Evolutionary conservation across 1,284 basidiomycete species (phyloP).

Genomic region (Ceratobasidium sp.): DNA sequence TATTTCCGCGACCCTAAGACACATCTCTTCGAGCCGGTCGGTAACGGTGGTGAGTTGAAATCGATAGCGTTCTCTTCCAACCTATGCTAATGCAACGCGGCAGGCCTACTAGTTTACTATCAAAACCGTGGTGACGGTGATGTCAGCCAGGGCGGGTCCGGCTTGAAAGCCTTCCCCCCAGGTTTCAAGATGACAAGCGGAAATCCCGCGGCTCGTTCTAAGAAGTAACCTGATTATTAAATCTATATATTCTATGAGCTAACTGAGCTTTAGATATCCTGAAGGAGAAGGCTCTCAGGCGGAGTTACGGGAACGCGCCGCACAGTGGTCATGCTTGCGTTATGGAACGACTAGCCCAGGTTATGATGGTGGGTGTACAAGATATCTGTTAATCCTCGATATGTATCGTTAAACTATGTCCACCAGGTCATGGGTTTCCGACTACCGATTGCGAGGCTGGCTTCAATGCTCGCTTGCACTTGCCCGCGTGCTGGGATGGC

Average conservation of each 20-base stretch:
- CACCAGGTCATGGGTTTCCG: conserved; percentile 56
- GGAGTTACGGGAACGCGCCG: conserved; percentile 60
- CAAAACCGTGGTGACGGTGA: conserved; percentile 34
- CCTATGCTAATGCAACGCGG: not conserved
- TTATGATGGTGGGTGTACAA: conserved; percentile 51
- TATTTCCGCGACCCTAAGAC: conserved; percentile 45
- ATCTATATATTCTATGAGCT: not conserved
- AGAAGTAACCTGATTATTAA: conserved; percentile 6
- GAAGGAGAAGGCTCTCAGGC: conserved; percentile 32
- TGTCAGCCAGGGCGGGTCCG: conserved; percentile 20
- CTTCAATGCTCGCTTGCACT: conserved; percentile 54
- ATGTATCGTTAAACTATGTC: not conserved
- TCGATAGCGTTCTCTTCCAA: too few relatives aligned
- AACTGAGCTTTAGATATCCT: not conserved
- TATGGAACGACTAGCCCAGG: conserved; percentile 53
- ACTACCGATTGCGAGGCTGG: conserved; percentile 62
- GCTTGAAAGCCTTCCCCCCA: conserved; percentile 55
- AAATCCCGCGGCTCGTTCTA: conserved; percentile 51
- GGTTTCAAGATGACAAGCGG: conserved; percentile 65
- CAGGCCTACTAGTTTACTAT: conserved; percentile 41
- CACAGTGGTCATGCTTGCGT: conserved; percentile 61
- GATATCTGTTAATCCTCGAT: not conserved
- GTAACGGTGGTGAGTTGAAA: conserved; percentile 35
- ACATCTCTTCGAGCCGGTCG: conserved; percentile 56
- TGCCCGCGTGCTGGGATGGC: conserved; percentile 67